These are phyloP conservation scores for Fusarium mangiferae DNA, from an alignment of 2,329 filamentous ascomycete species.

Conservation along the genomic window DNA sequence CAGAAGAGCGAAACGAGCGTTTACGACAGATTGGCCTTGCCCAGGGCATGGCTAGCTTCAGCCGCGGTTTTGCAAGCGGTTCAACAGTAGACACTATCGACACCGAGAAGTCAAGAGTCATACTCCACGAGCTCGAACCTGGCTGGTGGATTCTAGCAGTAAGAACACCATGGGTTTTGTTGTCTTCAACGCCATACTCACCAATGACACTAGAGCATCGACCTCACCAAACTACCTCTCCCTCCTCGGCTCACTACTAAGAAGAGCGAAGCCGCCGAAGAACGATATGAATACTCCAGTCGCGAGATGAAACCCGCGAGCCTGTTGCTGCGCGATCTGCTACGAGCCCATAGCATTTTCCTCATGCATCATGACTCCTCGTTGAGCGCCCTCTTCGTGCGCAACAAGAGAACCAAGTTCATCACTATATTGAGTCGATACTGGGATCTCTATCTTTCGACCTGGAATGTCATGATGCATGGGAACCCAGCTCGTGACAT, in stretches of 20 bases:
- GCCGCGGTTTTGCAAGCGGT: constrained; percentile 84
- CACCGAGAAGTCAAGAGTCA: constrained; percentile 86
- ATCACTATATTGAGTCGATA: constrained; percentile 78
- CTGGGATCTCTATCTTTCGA: constrained; percentile 76
- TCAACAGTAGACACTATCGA: constrained; percentile 85
- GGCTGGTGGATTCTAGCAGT: constrained; percentile 97
- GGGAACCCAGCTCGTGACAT: constrained; percentile 86
- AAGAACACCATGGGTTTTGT: constrained; percentile 48
- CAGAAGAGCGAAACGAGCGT: constrained; percentile 83
- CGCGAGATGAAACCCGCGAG: constrained; percentile 87
- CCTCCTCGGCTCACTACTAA: constrained; percentile 62
- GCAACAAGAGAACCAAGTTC: constrained; percentile 74
- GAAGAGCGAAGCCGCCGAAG: constrained; percentile 52
- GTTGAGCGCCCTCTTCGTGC: constrained; percentile 74
- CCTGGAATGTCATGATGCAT: constrained; percentile 91
- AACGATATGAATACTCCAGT: constrained; percentile 81
- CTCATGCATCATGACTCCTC: constrained; percentile 86
- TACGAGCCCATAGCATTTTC: constrained; percentile 85
- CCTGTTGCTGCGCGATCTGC: constrained; percentile 81
- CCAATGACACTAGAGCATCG: constrained; percentile 60
- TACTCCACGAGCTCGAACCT: constrained; percentile 86
- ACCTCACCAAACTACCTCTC: constrained; percentile 78
- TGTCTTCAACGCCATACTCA: not conserved
- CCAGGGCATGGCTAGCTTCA: constrained; percentile 96
- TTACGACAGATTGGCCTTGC: constrained; percentile 94